Percentiles rank a stretch among this genome's conserved stretches.
Conservation (phyloP, 1,139 yeast species). For the Blastobotrys indianensis region DNA sequence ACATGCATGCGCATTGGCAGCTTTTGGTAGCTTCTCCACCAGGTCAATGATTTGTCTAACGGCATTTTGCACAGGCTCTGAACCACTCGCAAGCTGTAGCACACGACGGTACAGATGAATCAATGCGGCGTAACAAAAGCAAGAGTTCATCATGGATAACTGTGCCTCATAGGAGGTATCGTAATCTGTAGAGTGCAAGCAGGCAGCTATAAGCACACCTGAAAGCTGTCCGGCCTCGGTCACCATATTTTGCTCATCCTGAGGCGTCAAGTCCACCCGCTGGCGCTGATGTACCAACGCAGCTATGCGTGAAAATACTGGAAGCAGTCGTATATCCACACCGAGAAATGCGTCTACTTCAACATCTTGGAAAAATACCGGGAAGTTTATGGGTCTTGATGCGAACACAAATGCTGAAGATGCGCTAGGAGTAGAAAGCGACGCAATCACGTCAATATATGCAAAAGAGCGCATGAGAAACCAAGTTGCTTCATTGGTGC, state of each 20-base stretch:
- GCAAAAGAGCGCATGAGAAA: conserved; percentile 69
- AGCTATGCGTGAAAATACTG: conserved; percentile 45
- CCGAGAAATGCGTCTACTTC: conserved; percentile 51
- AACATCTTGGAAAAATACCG: conserved; percentile 12
- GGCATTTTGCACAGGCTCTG: conserved; percentile 43
- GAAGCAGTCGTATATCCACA: conserved; percentile 47
- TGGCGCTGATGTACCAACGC: conserved; percentile 36
- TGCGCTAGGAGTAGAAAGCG: conserved; percentile 36
- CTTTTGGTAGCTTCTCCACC: conserved; percentile 36
- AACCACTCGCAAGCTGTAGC: conserved; percentile 39
- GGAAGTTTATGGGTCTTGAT: conserved; percentile 12
- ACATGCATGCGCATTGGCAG: conserved; percentile 47
- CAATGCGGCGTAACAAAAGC: conserved; percentile 47
- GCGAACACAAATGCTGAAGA: conserved; percentile 22
- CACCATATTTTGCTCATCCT: conserved; percentile 18
- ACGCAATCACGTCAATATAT: conserved; percentile 63
- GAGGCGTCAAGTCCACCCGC: neutral
- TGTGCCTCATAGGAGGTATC: conserved; percentile 18
- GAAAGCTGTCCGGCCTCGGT: conserved; percentile 26
- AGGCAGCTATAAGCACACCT: conserved; percentile 22
- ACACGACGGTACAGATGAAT: conserved; percentile 50
- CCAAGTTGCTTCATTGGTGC: conserved; percentile 44
- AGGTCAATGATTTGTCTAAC: conserved; percentile 38
- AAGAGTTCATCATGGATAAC: conserved; percentile 44
- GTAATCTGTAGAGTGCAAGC: conserved; percentile 11